phyloP scores from a whole-genome alignment of 2,329 filamentous ascomycete species.

The Colletotrichum sp. region DNA sequence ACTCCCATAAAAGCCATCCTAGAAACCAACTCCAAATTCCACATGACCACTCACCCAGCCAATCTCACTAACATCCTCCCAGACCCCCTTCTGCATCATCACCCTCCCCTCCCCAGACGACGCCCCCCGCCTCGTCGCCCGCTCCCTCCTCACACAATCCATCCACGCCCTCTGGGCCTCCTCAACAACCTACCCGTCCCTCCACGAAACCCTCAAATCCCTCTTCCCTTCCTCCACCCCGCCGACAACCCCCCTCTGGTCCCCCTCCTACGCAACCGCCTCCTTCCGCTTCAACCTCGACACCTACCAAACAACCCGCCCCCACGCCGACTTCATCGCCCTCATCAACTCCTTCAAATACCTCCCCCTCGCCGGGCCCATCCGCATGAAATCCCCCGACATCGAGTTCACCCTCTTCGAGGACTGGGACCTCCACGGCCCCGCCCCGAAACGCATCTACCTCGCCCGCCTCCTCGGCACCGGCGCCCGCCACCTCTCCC shows the following conservation, averaged over 20 bases:
- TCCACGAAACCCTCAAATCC: conserved; percentile 69
- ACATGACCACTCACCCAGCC: background rate
- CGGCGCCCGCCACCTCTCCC: conserved; percentile 70
- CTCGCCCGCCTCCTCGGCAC: conserved; percentile 75
- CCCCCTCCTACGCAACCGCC: conserved; percentile 57
- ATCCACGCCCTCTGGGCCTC: conserved; percentile 91
- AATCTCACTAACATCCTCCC: background rate
- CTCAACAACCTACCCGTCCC: conserved; percentile 67
- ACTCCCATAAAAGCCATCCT: too few species aligned
- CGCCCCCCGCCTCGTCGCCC: conserved; percentile 70
- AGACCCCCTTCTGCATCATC: conserved; percentile 90
- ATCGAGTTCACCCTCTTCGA: conserved; percentile 83
- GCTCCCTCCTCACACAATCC: conserved; percentile 81
- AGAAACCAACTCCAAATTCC: background rate
- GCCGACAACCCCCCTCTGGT: conserved; percentile 63
- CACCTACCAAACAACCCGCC: conserved; percentile 77
- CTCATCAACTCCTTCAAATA: conserved; percentile 86
- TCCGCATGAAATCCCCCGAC: conserved; percentile 76
- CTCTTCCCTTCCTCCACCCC: conserved; percentile 46
- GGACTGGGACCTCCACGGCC: conserved; percentile 72
- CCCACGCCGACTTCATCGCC: conserved; percentile 64
- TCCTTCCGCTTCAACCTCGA: conserved; percentile 89
- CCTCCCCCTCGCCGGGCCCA: conserved; percentile 77
- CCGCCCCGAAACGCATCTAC: conserved; percentile 51
- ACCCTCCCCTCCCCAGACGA: conserved; percentile 68